Base-by-base conservation (phyloP, 495 filamentous ascomycete genomes). In the Penicillium samsonianum region DNA sequence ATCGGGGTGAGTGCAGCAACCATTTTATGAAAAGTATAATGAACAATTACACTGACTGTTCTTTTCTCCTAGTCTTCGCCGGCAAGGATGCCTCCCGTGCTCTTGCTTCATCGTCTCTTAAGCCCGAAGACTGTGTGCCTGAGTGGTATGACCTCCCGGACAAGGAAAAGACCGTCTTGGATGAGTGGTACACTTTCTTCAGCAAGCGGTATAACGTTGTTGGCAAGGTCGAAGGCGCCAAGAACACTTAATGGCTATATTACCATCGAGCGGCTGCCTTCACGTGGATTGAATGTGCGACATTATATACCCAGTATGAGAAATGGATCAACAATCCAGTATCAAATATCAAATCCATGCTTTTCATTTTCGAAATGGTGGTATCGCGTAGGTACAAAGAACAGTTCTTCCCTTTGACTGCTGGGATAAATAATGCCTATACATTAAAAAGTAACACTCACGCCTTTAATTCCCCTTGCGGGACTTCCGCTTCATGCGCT, bases 171-270 rank as follows among this genome's bases (percentile, higher is more conserved):
- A 81, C 78, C 25, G 84, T 87, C 14, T 77, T 99, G 40, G 79
- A 90, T 22, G 95, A 98, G 67, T 99, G 94, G 94, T 86, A 84
- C 51, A 95, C 87, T 4, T 98, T 96, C 77, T 98, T 98, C 76
- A 87, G 85, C 64, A 98, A 97, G 76, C 80, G 94, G 40, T 98
- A 98, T 69, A 96, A 93, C 65, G 84, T 97, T 54, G 87, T 97
- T 40, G 94, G 94, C 31, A 83, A 84, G 69, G 89, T 96, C 9
- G 72, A 86, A 60, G 72, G 69, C 50, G 75, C 75, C 6, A 72
- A 58, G 31, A 78, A 78, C 53, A 67, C 57, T 38, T 73, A 57
- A 62, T 26, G 30, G 8, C 19, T 40, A 12, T 11, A 19, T 55
- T 42, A 38, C 22, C 42, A 51, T 54, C 30, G 22, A 38, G 22